Percentiles rank a stretch among this genome's conserved stretches.
These are phyloP conservation scores for Trichoderma sp. DNA, from an alignment of 2,329 filamentous ascomycete species.

Conservation along the genomic window DNA sequence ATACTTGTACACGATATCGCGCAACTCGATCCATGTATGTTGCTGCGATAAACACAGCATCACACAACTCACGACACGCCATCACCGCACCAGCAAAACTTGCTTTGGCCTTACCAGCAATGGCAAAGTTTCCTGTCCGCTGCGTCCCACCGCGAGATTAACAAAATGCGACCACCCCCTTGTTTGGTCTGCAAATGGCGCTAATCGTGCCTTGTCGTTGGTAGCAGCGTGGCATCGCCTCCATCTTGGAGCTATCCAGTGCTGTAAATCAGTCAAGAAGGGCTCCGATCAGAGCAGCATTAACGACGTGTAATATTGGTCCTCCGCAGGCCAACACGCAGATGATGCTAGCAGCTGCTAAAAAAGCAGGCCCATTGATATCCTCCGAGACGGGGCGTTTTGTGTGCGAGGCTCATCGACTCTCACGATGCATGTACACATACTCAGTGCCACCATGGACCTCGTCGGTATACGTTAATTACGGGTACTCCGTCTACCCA, in stretches of 20 bases:
- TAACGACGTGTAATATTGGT: neutral
- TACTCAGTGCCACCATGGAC: neutral
- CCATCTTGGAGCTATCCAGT: neutral
- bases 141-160: neutral
- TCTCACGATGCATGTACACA: neutral
- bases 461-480: neutral
- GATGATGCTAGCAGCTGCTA: neutral
- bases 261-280: neutral
- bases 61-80: neutral
- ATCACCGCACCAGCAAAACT: neutral
- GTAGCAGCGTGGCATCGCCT: neutral
- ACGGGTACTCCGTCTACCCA: constrained; percentile 4
- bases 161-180: neutral
- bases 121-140: neutral
- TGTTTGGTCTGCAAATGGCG: neutral
- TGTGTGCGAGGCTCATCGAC: neutral
- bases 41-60: neutral
- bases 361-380: neutral
- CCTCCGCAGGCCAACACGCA: neutral
- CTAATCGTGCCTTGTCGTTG: neutral
- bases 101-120: neutral
- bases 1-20: too few relatives aligned
- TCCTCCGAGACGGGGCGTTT: neutral
- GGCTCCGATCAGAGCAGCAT: neutral
- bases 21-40: neutral